phyloP scores from a whole-genome alignment of 1,139 yeast genomes.

The Sugiyamaella neomexicana region DNA sequence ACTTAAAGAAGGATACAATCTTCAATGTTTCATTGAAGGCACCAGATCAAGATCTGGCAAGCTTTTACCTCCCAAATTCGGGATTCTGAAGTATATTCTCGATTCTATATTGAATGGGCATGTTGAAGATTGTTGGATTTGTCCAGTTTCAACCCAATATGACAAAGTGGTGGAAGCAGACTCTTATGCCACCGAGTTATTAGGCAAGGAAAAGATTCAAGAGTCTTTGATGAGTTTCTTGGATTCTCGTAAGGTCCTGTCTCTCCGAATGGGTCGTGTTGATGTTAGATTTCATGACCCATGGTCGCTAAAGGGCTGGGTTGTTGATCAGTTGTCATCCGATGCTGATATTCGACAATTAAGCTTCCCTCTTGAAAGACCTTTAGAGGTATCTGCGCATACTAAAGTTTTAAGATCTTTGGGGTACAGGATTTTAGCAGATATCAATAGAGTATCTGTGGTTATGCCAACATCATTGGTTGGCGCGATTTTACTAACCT shows the following conservation, averaged over 20 bases:
- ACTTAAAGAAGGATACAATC: constrained; percentile 52
- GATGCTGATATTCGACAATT: constrained; percentile 9
- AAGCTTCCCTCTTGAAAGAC: constrained; percentile 20
- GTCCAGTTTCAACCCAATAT: constrained; percentile 62
- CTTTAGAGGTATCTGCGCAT: constrained; percentile 26
- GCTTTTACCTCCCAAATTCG: constrained; percentile 62
- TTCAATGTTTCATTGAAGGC: constrained; percentile 69
- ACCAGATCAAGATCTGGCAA: constrained; percentile 69
- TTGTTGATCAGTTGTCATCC: constrained; percentile 37
- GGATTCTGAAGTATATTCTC: constrained; percentile 56
- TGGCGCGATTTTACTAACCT: constrained; percentile 45
- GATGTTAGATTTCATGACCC: constrained; percentile 46
- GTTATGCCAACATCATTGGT: constrained; percentile 49
- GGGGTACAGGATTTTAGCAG: constrained; percentile 45
- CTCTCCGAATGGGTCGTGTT: constrained; percentile 45
- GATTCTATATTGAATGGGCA: constrained; percentile 49
- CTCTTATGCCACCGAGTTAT: constrained; percentile 58
- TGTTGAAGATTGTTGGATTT: constrained; percentile 50
- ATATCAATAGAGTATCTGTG: constrained; percentile 45
- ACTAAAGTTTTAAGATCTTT: constrained; percentile 40
- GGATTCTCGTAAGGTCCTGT: constrained; percentile 40
- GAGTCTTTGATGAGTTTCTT: constrained; percentile 43
- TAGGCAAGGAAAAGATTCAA: constrained; percentile 57
- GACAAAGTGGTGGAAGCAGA: constrained; percentile 69
- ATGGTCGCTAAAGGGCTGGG: constrained; percentile 43